Percentiles rank a stretch among this genome's conserved stretches.
phyloP scores from a whole-genome alignment of 805 yeast genomes.

The Nakazawaea molendinolei region DNA sequence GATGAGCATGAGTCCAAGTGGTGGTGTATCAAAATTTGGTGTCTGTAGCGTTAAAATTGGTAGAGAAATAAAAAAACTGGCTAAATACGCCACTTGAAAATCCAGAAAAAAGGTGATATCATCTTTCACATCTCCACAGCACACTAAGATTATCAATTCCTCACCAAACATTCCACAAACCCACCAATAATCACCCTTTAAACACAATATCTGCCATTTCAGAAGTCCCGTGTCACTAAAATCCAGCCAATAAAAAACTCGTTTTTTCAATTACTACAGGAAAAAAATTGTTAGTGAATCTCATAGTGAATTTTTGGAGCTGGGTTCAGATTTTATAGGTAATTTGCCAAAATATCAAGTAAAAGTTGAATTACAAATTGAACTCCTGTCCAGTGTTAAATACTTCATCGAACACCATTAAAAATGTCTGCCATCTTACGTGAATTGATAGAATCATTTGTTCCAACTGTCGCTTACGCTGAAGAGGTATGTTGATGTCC shows the following conservation, averaged over 20 bases:
- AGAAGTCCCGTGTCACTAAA: conserved; percentile 5
- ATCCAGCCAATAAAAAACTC: conserved; percentile 19
- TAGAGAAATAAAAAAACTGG: no score
- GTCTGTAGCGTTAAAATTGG: no score
- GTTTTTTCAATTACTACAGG: conserved; percentile 18
- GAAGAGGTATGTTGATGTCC: conserved; percentile 41
- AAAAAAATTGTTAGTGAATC: neutral
- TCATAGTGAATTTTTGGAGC: neutral
- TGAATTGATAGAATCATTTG: conserved; percentile 73
- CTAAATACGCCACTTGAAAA: no score
- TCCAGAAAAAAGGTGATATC: no score
- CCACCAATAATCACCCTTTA: neutral
- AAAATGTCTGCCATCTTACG: conserved; percentile 38
- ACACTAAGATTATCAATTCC: no score
- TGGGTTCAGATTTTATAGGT: neutral
- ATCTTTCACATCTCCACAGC: no score
- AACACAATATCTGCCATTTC: neutral
- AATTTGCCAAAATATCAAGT: neutral
- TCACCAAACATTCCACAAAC: no score
- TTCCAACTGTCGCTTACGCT: conserved; percentile 79
- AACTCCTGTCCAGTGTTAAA: neutral
- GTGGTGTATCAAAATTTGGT: no score
- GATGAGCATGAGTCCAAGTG: no score
- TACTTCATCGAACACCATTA: neutral
- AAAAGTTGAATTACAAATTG: neutral